Evolutionary conservation across 352 stramenopile genomes (phyloP).

Genomic region (Thraustochytrium sp.): DNA sequence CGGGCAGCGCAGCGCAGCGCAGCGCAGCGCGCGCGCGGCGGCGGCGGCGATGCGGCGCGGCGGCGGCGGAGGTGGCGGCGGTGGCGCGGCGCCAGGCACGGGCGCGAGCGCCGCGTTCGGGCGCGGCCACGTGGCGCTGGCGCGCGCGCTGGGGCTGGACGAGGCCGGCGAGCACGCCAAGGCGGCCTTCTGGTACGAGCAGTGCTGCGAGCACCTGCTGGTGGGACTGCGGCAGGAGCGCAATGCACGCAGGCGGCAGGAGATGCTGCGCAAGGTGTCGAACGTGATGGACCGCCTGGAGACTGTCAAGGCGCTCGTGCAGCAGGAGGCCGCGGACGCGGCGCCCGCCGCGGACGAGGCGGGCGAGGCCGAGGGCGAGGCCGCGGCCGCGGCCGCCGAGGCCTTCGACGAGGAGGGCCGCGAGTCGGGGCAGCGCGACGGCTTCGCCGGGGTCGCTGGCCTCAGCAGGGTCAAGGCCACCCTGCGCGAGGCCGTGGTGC

Average conservation of each 20-base stretch:
- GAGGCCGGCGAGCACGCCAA: no score
- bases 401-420: background rate
- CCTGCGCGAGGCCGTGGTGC: constrained; percentile 68
- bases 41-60: no score
- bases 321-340: background rate
- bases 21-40: no score
- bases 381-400: background rate
- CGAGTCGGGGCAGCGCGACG: background rate
- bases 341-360: background rate
- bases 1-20: no score
- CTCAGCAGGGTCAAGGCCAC: constrained; percentile 62
- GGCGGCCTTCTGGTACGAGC: background rate
- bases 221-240: background rate
- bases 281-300: background rate
- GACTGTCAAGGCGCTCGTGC: background rate
- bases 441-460: constrained; percentile 68
- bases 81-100: no score
- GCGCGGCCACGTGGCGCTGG: no score
- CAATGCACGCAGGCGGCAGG: background rate
- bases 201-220: background rate
- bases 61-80: no score
- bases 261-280: background rate
- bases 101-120: no score
- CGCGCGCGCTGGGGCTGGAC: no score
- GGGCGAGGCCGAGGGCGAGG: background rate